Conservation (phyloP, 345 rosid species). For the Arabis hirsuta region DNA sequence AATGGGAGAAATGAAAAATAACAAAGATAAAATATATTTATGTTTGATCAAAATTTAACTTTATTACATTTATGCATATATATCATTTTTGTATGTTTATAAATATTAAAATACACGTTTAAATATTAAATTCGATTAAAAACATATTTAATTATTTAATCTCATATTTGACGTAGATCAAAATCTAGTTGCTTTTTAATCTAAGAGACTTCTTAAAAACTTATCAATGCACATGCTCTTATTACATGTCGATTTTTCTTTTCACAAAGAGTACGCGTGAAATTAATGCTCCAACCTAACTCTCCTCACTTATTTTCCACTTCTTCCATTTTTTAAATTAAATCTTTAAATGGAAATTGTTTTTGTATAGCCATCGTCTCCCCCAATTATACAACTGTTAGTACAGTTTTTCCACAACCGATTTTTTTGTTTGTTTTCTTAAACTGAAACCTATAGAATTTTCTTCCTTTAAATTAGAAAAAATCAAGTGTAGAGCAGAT, state of each 20-base stretch:
- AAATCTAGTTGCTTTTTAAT: too few relatives aligned
- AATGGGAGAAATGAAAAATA: too few relatives aligned
- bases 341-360: neutral
- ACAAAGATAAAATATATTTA: too few relatives aligned
- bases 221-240: too few relatives aligned
- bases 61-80: too few relatives aligned
- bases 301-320: slow-evolving; percentile 32
- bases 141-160: too few relatives aligned
- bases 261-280: slow-evolving; percentile 36
- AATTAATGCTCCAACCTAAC: slow-evolving; percentile 41
- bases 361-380: neutral
- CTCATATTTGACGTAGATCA: too few relatives aligned
- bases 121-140: too few relatives aligned
- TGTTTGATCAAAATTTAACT: too few relatives aligned
- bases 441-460: neutral
- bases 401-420: neutral
- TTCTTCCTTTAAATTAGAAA: neutral
- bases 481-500: neutral
- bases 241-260: neutral
- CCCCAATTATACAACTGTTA: neutral
- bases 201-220: too few relatives aligned
- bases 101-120: too few relatives aligned
- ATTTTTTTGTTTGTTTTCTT: neutral
- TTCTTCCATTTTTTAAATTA: slow-evolving; percentile 4
- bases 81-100: too few relatives aligned